Conservation (phyloP, 495 filamentous ascomycete species). For the Talaromyces adpressus region DNA sequence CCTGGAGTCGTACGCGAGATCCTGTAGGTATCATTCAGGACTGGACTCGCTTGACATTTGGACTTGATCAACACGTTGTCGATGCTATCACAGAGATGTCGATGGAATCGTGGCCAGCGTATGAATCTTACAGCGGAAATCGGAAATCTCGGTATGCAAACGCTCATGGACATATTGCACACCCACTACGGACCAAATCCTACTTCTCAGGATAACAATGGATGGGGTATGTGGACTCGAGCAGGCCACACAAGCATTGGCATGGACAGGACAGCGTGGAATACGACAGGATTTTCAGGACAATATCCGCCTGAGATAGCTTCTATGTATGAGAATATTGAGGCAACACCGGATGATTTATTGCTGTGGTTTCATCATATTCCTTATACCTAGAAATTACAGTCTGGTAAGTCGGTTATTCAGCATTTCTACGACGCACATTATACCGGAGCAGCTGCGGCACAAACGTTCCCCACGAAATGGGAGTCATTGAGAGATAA, state of each 20-base stretch:
- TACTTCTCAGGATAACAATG: slow-evolving; percentile 56
- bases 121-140: slow-evolving; percentile 65
- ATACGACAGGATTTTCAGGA: slow-evolving; percentile 56
- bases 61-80: slow-evolving; percentile 40
- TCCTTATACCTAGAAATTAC: slow-evolving; percentile 54
- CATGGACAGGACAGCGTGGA: slow-evolving; percentile 65
- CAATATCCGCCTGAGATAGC: slow-evolving; percentile 45
- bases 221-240: slow-evolving; percentile 47
- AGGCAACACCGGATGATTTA: slow-evolving; percentile 56
- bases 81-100: slow-evolving; percentile 55
- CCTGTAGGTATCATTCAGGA: too few relatives aligned
- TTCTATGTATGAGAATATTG: slow-evolving; percentile 47
- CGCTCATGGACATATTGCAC: slow-evolving; percentile 31
- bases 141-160: slow-evolving; percentile 67
- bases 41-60: slow-evolving; percentile 51
- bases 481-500: slow-evolving; percentile 49
- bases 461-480: slow-evolving; percentile 44
- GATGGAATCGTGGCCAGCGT: slow-evolving; percentile 62
- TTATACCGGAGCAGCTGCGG: slow-evolving; percentile 53
- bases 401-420: slow-evolving; percentile 62
- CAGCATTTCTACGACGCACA: slow-evolving; percentile 71
- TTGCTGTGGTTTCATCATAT: slow-evolving; percentile 73
- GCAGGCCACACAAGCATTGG: slow-evolving; percentile 51
- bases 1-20: too few relatives aligned
- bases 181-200: slow-evolving; percentile 64